Percentiles rank a stretch among this genome's conserved stretches.
Conservation (phyloP, 2,329 filamentous ascomycete species). For the Akanthomyces muscarius region DNA sequence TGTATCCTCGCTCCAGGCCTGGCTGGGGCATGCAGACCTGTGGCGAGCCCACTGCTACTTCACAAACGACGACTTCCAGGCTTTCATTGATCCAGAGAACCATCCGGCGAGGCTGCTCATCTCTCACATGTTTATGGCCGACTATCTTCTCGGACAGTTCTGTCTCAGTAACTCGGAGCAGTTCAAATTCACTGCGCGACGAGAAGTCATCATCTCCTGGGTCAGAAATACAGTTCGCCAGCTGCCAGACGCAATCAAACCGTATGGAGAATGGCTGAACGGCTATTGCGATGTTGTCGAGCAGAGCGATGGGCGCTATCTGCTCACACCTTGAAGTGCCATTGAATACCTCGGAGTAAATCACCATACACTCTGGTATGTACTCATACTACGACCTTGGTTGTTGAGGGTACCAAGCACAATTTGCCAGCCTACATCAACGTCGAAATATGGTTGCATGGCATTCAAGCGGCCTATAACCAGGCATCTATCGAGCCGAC, state of each 20-base stretch:
- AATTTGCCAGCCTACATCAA: no score
- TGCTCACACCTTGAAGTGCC: conserved; percentile 24
- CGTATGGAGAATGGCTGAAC: conserved; percentile 22
- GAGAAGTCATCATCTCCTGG: conserved; percentile 26
- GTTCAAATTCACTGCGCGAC: conserved; percentile 24
- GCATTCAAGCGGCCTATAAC: no score
- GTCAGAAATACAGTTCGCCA: conserved; percentile 21
- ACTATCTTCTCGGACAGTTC: conserved; percentile 27
- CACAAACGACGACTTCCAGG: conserved; percentile 29
- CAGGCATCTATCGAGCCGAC: no score
- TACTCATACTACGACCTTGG: background rate
- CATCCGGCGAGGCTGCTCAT: conserved; percentile 32
- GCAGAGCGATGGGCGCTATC: conserved; percentile 25
- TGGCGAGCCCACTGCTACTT: conserved; percentile 22
- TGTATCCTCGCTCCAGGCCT: conserved; percentile 22
- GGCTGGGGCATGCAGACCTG: conserved; percentile 22
- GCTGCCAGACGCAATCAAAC: conserved; percentile 21
- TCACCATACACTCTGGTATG: background rate
- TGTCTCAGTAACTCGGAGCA: conserved; percentile 22
- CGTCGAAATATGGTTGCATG: no score
- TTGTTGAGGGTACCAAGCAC: no score
- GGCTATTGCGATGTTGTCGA: conserved; percentile 24
- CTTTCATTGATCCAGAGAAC: conserved; percentile 30
- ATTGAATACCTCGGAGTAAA: background rate
- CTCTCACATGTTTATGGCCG: conserved; percentile 34